A percentile compares a stretch with the other conserved stretches of the same genome.
Conservation (phyloP, 2,329 filamentous ascomycete species). For the Coniella lustricola region DNA sequence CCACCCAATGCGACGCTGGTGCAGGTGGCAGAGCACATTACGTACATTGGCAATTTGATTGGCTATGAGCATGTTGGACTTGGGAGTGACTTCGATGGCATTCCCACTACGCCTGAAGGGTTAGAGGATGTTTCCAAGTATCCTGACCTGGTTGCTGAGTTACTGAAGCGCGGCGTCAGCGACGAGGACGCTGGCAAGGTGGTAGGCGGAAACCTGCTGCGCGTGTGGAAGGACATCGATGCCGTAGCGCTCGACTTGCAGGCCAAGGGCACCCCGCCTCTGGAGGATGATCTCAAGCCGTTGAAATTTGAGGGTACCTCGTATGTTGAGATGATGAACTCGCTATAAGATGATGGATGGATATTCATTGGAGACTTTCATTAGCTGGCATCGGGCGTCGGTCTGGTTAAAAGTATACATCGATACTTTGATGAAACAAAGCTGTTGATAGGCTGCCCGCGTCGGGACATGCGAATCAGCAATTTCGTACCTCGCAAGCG, state of each 20-base stretch:
- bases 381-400: too few relatives aligned
- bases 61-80: constrained; percentile 85
- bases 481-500: too few relatives aligned
- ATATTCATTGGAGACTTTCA: background rate
- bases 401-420: too few relatives aligned
- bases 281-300: constrained; percentile 45
- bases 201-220: constrained; percentile 71
- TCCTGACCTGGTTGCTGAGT: constrained; percentile 67
- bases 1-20: constrained; percentile 64
- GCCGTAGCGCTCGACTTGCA: constrained; percentile 61
- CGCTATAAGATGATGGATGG: background rate
- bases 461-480: too few relatives aligned
- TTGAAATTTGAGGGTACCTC: constrained; percentile 15
- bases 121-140: constrained; percentile 82
- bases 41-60: constrained; percentile 73
- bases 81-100: constrained; percentile 86
- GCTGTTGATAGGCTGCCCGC: too few relatives aligned
- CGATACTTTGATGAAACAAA: too few relatives aligned
- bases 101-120: constrained; percentile 58
- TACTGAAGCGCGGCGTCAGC: constrained; percentile 66
- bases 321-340: background rate
- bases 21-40: constrained; percentile 74
- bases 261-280: constrained; percentile 40
- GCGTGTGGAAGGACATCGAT: constrained; percentile 79
- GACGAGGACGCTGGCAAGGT: constrained; percentile 69